Evolutionary conservation across 2,329 filamentous ascomycete species (phyloP).

Genomic region (Talaromyces sp.): DNA sequence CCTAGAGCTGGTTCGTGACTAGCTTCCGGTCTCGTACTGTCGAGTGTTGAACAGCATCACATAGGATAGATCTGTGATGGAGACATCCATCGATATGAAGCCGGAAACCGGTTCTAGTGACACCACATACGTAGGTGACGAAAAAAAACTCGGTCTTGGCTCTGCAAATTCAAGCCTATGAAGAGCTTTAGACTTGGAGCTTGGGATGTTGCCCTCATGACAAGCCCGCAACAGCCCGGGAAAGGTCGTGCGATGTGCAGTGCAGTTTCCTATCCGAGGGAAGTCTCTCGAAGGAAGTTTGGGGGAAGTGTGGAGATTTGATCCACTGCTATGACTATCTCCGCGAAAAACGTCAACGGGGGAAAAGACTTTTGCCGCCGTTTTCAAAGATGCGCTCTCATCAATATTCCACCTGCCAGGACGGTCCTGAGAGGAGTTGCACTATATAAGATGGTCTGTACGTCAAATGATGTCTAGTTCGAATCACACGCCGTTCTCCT

Average conservation of each 20-base stretch:
- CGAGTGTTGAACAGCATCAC: too few species aligned
- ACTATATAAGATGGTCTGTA: background rate
- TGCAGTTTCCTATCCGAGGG: background rate
- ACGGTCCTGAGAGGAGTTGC: background rate
- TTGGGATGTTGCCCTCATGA: too few species aligned
- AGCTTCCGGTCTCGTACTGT: too few species aligned
- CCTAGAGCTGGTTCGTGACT: background rate
- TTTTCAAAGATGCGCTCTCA: too few species aligned
- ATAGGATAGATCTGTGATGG: background rate
- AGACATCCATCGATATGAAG: background rate
- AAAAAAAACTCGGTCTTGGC: background rate
- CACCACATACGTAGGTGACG: too few species aligned
- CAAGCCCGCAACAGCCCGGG: background rate
- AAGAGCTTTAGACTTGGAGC: background rate
- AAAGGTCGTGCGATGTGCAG: background rate
- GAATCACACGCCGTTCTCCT: background rate
- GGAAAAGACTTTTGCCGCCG: background rate
- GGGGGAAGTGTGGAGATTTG: background rate
- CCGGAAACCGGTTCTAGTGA: too few species aligned
- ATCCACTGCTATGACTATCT: background rate
- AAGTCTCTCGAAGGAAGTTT: background rate
- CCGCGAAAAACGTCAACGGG: background rate
- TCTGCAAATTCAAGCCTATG: background rate
- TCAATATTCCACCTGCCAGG: background rate
- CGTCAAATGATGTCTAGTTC: background rate